These are phyloP conservation scores for Debaryomycetaceae sp. DNA, from an alignment of 1,139 yeast species.

Conservation along the genomic window DNA sequence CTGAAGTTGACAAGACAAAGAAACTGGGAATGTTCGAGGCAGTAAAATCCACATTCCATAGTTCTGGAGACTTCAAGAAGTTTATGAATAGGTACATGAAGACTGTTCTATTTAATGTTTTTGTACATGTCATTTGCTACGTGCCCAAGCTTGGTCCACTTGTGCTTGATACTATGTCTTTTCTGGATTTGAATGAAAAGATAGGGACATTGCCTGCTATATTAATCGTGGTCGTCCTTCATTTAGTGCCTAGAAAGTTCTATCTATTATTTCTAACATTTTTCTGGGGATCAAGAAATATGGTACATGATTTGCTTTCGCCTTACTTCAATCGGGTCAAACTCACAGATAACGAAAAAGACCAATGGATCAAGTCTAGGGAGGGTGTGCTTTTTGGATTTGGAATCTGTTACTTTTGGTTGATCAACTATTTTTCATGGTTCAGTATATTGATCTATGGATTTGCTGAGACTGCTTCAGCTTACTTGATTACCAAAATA, in stretches of 20 bases:
- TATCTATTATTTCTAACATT: slow-evolving; percentile 37
- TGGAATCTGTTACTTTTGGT: slow-evolving; percentile 46
- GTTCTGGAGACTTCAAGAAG: slow-evolving; percentile 14
- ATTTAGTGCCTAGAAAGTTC: slow-evolving; percentile 29
- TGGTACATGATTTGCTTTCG: slow-evolving; percentile 44
- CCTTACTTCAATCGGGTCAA: slow-evolving; percentile 54
- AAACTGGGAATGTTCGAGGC: neutral
- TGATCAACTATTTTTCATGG: slow-evolving; percentile 41
- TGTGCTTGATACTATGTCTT: slow-evolving; percentile 40
- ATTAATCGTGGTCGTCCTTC: slow-evolving; percentile 30
- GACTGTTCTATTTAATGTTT: slow-evolving; percentile 19
- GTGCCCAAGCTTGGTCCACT: slow-evolving; percentile 40
- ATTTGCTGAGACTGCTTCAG: slow-evolving; percentile 54
- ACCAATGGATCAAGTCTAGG: slow-evolving; percentile 53
- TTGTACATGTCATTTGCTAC: slow-evolving; percentile 19
- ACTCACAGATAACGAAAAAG: slow-evolving; percentile 41
- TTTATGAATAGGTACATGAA: slow-evolving; percentile 17
- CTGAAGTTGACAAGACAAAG: neutral
- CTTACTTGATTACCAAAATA: slow-evolving; percentile 52
- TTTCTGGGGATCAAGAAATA: slow-evolving; percentile 45
- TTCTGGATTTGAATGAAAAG: slow-evolving; percentile 41
- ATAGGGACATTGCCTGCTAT: slow-evolving; percentile 48
- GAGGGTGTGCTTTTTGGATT: slow-evolving; percentile 60
- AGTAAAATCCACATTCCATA: slow-evolving; percentile 7
- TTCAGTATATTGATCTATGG: slow-evolving; percentile 50